These are phyloP conservation scores for Paramecium biaurelia DNA, from an alignment of 73 alveolate genomes.

Conservation along the genomic window DNA sequence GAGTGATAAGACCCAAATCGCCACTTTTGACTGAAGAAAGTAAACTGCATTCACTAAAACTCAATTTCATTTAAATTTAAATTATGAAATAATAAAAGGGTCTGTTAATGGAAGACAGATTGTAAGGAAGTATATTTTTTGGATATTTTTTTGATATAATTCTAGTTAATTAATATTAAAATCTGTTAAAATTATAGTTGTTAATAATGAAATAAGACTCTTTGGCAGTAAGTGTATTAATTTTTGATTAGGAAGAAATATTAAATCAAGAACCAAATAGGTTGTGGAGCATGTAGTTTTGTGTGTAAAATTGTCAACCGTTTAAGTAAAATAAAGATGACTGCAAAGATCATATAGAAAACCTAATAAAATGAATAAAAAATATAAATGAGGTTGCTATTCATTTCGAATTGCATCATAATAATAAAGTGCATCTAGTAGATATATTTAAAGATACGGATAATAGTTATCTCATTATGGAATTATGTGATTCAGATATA, in stretches of 20 bases:
- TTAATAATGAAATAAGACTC: slow-evolving; percentile 42
- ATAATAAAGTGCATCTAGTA: not conserved
- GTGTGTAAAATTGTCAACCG: slow-evolving; percentile 40
- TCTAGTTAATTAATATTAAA: slow-evolving; percentile 23
- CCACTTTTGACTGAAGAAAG: not conserved
- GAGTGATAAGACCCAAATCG: not conserved
- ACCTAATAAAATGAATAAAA: not conserved
- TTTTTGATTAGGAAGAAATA: slow-evolving; percentile 21
- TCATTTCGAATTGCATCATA: slow-evolving; percentile 28
- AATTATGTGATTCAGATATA: slow-evolving; percentile 53
- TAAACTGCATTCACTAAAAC: slow-evolving; percentile 24
- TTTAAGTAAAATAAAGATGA: slow-evolving; percentile 20
- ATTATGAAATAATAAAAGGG: not conserved
- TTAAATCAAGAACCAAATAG: slow-evolving; percentile 54
- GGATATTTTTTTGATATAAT: not conserved
- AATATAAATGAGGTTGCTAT: slow-evolving; percentile 38
- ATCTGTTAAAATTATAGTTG: slow-evolving; percentile 48
- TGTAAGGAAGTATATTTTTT: not conserved
- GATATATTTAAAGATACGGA: slow-evolving; percentile 52
- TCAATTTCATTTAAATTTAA: slow-evolving; percentile 21
- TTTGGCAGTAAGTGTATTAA: not conserved
- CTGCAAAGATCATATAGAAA: not conserved
- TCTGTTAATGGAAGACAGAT: not conserved
- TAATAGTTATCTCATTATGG: slow-evolving; percentile 48
- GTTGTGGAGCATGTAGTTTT: slow-evolving; percentile 64